phyloP scores from a whole-genome alignment of 2,329 filamentous ascomycete species.

The Beauveria sp. region DNA sequence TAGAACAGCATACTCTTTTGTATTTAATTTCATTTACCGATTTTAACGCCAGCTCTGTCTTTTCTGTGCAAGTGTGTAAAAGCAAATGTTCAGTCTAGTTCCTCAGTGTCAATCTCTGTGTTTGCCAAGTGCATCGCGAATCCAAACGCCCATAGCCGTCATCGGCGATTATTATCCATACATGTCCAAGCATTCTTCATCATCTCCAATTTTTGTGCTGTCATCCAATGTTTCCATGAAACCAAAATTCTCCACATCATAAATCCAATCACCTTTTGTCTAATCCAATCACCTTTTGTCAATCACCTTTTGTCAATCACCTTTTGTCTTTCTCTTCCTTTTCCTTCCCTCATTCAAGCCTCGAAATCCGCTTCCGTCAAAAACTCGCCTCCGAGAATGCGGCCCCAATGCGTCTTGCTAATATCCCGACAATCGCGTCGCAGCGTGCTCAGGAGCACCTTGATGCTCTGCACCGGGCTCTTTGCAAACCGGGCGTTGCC shows the following conservation, averaged over 20 bases:
- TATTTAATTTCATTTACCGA: neutral
- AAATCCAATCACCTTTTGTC: neutral
- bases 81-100: neutral
- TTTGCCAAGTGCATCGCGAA: neutral
- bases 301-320: neutral
- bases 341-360: neutral
- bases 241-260: neutral
- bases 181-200: neutral
- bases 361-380: constrained; percentile 19
- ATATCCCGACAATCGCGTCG: constrained; percentile 30
- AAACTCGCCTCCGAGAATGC: constrained; percentile 26
- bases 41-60: neutral
- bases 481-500: constrained; percentile 14
- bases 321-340: neutral
- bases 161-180: neutral
- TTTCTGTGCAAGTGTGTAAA: neutral
- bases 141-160: neutral
- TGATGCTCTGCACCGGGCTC: constrained; percentile 32
- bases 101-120: neutral
- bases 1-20: neutral
- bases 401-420: constrained; percentile 35
- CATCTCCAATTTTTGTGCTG: neutral
- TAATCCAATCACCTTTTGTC: neutral
- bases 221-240: neutral
- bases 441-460: constrained; percentile 27